Base-by-base conservation (phyloP, 129 eudicot species). In the Glebionis coronaria region DNA sequence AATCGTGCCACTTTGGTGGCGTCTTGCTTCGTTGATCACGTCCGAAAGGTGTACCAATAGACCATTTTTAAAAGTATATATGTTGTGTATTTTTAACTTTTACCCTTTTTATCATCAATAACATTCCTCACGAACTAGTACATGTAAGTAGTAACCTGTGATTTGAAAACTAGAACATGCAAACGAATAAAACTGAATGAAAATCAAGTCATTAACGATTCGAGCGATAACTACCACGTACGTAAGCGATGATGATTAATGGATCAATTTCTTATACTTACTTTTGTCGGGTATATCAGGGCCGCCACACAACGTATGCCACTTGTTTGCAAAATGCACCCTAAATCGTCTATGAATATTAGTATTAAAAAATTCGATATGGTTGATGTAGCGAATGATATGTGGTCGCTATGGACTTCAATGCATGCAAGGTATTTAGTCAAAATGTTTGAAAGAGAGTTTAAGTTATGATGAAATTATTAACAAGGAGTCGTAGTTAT, bases 171-270 rank as follows among this genome's bases (percentile, higher is more conserved):
- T 29, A 29, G 35, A 3, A 29, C 35, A 3, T 29, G 35, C 35
- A 29, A 29, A 29, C 42, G 10, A 35, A 35, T 35, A 5, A 35
- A 1, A 35, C 40, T 35, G 40, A n/a, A 63, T 12, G 4, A 20
- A 46, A 44, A 47, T 1, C 3, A 5, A 67, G 47, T 14, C 40
- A 12, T 3, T 25, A 44, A 70, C 16, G 19, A 70, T 59, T 29
- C 15, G 59, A 21, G 55, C 15, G 56, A 67, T 20, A 58, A 59
- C 54, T 73, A 59, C 67, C 52, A 38, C 25, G 1, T 66, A 68
- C 74, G 80, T 75, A 75, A 75, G 74, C 70, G 64, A 10, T 75
- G 69, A 75, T 75, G 74, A 59, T 60, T 9, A 21, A 50, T 60
- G 50, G 25, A 23, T 51, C 18, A 13, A 3, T 38, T 58, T 68